Percentiles rank a stretch among this genome's conserved stretches.
phyloP scores from a whole-genome alignment of 768 basidiomycete species.

The Rubroboletus pulcherrimus region DNA sequence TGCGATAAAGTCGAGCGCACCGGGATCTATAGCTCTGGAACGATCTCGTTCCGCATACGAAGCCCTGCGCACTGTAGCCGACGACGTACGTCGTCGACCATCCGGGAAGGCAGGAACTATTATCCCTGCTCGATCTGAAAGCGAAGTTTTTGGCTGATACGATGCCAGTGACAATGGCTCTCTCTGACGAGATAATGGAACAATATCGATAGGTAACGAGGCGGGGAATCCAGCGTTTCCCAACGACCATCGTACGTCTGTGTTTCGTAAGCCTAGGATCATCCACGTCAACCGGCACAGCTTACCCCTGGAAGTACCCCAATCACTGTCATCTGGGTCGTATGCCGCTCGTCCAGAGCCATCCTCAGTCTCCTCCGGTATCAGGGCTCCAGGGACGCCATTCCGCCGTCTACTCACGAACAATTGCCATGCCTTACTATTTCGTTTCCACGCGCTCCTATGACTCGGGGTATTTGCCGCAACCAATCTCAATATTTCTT shows the following conservation, averaged over 20 bases:
- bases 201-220: slow-evolving; percentile 65
- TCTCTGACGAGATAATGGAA: slow-evolving; percentile 32
- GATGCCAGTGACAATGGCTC: slow-evolving; percentile 50
- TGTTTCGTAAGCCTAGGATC: slow-evolving; percentile 6
- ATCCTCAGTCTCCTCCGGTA: slow-evolving; percentile 37
- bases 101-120: slow-evolving; percentile 29
- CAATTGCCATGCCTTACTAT: slow-evolving; percentile 60
- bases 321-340: slow-evolving; percentile 22
- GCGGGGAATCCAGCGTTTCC: slow-evolving; percentile 38
- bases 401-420: slow-evolving; percentile 43
- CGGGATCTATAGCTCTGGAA: slow-evolving; percentile 61
- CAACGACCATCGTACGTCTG: slow-evolving; percentile 29
- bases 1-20: slow-evolving; percentile 56
- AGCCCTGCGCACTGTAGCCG: slow-evolving; percentile 53
- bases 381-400: slow-evolving; percentile 27
- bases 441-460: slow-evolving; percentile 63
- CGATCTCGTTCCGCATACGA: slow-evolving; percentile 69
- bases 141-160: slow-evolving; percentile 50
- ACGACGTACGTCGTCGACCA: slow-evolving; percentile 30
- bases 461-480: slow-evolving; percentile 70
- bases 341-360: slow-evolving; percentile 11
- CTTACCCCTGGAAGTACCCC: slow-evolving; percentile 28
- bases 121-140: slow-evolving; percentile 36
- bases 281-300: neutral
- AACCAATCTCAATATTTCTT: slow-evolving; percentile 57